phyloP scores from a whole-genome alignment of 176 grass and related monocot species.

The Bonia amplexicaulis region DNA sequence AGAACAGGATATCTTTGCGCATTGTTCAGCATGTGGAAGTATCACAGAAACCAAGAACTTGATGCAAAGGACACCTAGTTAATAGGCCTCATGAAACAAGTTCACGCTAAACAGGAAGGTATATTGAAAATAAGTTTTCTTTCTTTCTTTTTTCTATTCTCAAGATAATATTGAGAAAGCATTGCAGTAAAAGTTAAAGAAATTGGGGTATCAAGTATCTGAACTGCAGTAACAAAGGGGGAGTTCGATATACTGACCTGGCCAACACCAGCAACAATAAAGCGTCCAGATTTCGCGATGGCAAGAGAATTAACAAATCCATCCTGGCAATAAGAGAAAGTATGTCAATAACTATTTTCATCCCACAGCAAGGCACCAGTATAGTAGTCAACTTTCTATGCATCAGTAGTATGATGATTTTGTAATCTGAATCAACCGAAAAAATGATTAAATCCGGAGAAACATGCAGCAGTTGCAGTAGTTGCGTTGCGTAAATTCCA shows the following conservation, averaged over 20 bases:
- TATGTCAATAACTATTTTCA: not conserved
- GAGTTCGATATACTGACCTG: constrained; percentile 43
- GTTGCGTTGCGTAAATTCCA: not conserved
- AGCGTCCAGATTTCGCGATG: constrained; percentile 71
- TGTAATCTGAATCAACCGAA: not conserved
- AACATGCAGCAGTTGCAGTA: not conserved
- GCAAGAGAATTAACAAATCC: constrained; percentile 79
- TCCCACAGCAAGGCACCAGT: not conserved
- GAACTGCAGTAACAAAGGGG: not conserved
- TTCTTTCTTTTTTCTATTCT: not conserved
- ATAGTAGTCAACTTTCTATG: not conserved
- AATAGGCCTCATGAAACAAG: not conserved
- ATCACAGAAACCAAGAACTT: not conserved
- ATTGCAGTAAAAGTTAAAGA: not conserved
- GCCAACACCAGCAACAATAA: constrained; percentile 80
- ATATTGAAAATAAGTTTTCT: not conserved
- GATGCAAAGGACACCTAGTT: not conserved
- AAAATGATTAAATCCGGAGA: not conserved
- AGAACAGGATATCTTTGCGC: not conserved
- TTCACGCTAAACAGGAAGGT: not conserved
- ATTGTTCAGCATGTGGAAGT: not conserved
- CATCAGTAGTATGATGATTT: not conserved
- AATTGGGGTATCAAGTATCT: not conserved
- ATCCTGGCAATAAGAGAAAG: constrained; percentile 31
- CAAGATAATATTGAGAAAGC: not conserved